phyloP scores from a whole-genome alignment of 768 basidiomycete species.

The Lentinula guzmanii region DNA sequence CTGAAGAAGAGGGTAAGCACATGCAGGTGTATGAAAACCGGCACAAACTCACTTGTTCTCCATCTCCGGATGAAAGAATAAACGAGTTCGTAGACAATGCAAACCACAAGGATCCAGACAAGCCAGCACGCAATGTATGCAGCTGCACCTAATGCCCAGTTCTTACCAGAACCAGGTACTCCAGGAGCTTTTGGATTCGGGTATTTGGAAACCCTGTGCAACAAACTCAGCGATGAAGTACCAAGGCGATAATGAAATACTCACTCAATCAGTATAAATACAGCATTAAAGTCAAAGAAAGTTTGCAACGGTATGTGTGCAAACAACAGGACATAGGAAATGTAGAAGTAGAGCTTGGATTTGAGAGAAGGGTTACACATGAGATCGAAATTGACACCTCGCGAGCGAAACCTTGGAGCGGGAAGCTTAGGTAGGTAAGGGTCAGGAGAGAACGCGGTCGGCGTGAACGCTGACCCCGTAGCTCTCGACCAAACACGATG shows the following conservation, averaged over 20 bases:
- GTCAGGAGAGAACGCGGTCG: constrained; percentile 24
- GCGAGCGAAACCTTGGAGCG: constrained; percentile 63
- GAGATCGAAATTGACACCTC: constrained; percentile 62
- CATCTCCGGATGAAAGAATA: constrained; percentile 73
- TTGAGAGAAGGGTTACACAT: constrained; percentile 52
- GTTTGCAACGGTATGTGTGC: constrained; percentile 72
- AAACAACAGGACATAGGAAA: constrained; percentile 67
- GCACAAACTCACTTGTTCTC: constrained; percentile 63
- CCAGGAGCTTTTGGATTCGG: constrained; percentile 66
- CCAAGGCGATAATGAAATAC: constrained; percentile 25
- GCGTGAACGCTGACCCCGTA: constrained; percentile 30
- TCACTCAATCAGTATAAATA: constrained; percentile 79
- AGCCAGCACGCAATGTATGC: constrained; percentile 83
- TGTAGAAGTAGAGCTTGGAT: constrained; percentile 57
- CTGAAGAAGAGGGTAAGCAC: constrained; percentile 31
- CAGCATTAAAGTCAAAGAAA: constrained; percentile 86
- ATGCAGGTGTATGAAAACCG: constrained; percentile 16
- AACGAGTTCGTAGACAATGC: constrained; percentile 70
- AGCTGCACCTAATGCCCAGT: constrained; percentile 78
- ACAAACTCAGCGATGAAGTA: constrained; percentile 2
- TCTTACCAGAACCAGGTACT: constrained; percentile 64
- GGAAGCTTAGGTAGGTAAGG: constrained; percentile 27
- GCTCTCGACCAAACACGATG: constrained; percentile 58
- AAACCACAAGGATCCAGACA: constrained; percentile 66
- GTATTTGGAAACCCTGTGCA: constrained; percentile 60